These are phyloP conservation scores for Sphagnum contortum DNA, from an alignment of 225 moss, liverwort and hornwort species.

Conservation along the genomic window DNA sequence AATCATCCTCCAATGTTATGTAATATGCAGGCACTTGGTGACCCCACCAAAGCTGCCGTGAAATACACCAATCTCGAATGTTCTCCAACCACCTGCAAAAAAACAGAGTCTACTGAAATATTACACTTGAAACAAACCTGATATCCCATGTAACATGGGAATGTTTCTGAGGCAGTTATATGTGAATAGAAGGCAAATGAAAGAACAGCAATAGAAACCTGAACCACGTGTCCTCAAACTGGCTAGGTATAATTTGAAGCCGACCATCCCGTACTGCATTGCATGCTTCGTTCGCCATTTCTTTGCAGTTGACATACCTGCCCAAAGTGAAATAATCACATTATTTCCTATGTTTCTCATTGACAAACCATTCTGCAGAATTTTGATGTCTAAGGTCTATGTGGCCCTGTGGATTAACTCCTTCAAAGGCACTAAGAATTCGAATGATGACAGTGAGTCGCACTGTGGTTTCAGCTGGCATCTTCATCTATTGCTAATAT, in stretches of 20 bases:
- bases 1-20: constrained; percentile 60
- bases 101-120: background rate
- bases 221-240: constrained; percentile 94
- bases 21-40: constrained; percentile 96
- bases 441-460: too few species aligned
- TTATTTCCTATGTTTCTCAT: background rate
- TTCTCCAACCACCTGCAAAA: constrained; percentile 75
- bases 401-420: too few species aligned
- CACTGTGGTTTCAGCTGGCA: too few species aligned
- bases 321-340: background rate
- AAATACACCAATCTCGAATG: constrained; percentile 86
- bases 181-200: too few species aligned
- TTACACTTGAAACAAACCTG: too few species aligned
- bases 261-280: constrained; percentile 57
- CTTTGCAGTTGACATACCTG: constrained; percentile 66
- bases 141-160: too few species aligned
- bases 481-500: too few species aligned
- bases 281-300: constrained; percentile 78
- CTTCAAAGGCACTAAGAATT: too few species aligned
- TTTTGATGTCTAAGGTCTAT: too few species aligned
- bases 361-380: background rate
- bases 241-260: constrained; percentile 69
- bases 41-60: constrained; percentile 98
- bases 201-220: constrained; percentile 22
- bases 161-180: too few species aligned